Conservation (phyloP, 208 protist genomes). For the Trypanosoma vivax region DNA sequence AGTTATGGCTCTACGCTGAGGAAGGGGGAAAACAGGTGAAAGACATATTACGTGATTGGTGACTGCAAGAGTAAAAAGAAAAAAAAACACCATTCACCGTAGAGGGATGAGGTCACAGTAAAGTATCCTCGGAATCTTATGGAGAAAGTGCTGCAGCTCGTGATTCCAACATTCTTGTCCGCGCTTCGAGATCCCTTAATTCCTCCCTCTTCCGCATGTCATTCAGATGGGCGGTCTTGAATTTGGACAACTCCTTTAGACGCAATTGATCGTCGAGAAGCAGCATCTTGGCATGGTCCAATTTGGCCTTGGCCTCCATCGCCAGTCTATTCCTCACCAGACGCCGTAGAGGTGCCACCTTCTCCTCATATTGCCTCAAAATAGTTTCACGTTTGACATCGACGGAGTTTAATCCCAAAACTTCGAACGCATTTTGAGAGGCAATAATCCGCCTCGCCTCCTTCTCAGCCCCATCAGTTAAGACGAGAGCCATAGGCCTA, state of each 20-base stretch:
- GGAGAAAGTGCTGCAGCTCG: constrained; percentile 31
- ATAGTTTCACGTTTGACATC: constrained; percentile 43
- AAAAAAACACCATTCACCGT: constrained; percentile 1
- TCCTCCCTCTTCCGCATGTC: constrained; percentile 31
- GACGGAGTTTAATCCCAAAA: constrained; percentile 49
- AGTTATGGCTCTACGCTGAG: not conserved
- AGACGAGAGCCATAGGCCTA: constrained; percentile 62
- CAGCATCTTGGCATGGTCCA: constrained; percentile 74
- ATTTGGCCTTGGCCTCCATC: constrained; percentile 65
- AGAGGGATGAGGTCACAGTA: not conserved
- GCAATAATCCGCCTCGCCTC: constrained; percentile 73
- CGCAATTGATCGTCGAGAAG: constrained; percentile 59
- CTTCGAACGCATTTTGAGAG: constrained; percentile 64
- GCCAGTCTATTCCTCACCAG: constrained; percentile 71
- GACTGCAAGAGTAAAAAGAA: constrained; percentile 9
- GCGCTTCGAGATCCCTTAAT: constrained; percentile 43
- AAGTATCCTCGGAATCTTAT: not conserved
- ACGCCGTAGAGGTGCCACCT: constrained; percentile 48
- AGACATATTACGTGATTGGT: not conserved
- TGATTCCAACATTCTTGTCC: constrained; percentile 61
- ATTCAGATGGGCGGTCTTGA: constrained; percentile 27
- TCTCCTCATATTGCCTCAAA: constrained; percentile 50
- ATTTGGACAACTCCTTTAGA: constrained; percentile 37
- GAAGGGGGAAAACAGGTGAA: not conserved
- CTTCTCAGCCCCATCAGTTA: constrained; percentile 44